These are phyloP conservation scores for Termitomyces sp. DNA, from an alignment of 768 basidiomycete species.

Conservation along the genomic window DNA sequence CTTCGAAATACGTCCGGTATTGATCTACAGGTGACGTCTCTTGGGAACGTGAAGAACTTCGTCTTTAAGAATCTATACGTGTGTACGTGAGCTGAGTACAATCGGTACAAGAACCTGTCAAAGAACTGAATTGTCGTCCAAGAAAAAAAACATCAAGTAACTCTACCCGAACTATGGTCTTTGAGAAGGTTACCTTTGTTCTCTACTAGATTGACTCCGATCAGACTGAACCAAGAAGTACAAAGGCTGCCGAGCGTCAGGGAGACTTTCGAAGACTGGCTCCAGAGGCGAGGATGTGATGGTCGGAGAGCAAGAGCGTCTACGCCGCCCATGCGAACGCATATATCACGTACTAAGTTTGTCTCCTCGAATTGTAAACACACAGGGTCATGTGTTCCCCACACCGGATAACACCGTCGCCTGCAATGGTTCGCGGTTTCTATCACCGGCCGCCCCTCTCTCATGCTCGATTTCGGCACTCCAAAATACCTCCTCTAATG, in stretches of 20 bases:
- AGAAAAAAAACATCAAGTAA: neutral
- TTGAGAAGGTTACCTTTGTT: neutral
- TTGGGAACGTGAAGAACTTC: neutral
- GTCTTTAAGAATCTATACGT: conserved; percentile 1
- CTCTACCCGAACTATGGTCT: neutral
- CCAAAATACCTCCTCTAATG: no score
- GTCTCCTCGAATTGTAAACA: conserved; percentile 4
- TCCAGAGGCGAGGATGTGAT: conserved; percentile 2
- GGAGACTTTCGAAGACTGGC: neutral
- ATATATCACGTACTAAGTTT: conserved; percentile 12
- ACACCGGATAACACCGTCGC: conserved; percentile 1
- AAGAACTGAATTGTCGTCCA: neutral
- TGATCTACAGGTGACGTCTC: neutral
- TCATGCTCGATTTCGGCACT: neutral
- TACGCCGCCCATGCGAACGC: neutral
- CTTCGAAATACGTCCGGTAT: neutral
- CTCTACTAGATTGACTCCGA: neutral
- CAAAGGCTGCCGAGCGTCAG: neutral
- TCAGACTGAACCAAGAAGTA: neutral
- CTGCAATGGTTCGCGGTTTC: neutral
- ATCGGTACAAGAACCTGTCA: neutral
- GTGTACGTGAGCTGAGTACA: neutral
- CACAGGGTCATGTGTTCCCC: conserved; percentile 10
- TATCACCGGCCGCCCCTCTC: neutral
- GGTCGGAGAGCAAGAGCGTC: neutral